A percentile compares a stretch with the other conserved stretches of the same genome.
Conservation (phyloP, 768 basidiomycete genomes). For the Termitomyces sp. region DNA sequence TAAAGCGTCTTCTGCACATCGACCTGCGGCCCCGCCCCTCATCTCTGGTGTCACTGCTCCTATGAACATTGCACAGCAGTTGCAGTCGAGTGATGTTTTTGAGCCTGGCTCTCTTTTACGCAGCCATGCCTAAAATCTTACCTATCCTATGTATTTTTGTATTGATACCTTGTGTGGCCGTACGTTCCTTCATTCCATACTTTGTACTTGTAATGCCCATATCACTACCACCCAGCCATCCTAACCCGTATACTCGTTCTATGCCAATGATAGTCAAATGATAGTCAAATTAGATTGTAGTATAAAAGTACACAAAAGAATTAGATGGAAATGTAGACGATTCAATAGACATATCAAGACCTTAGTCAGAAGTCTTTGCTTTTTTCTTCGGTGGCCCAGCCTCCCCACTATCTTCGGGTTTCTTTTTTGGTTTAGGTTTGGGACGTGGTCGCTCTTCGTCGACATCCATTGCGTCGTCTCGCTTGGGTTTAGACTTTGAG, state of each 20-base stretch:
- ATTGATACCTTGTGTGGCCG: slow-evolving; percentile 3
- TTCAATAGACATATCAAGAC: not conserved
- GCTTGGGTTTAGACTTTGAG: slow-evolving; percentile 31
- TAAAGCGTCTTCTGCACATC: slow-evolving; percentile 22
- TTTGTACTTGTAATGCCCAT: slow-evolving; percentile 10
- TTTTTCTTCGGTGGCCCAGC: slow-evolving; percentile 74
- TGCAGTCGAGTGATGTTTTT: slow-evolving; percentile 41
- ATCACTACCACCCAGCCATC: not conserved
- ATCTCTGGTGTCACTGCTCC: slow-evolving; percentile 35
- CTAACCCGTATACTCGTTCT: slow-evolving; percentile 4
- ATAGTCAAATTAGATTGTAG: slow-evolving; percentile 7
- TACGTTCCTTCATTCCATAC: not conserved
- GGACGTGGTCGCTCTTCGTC: slow-evolving; percentile 33
- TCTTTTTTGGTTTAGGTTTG: slow-evolving; percentile 39
- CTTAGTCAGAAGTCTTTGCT: slow-evolving; percentile 47
- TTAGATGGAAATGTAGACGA: not conserved
- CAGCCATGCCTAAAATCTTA: slow-evolving; percentile 29
- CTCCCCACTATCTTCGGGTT: slow-evolving; percentile 27
- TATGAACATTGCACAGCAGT: slow-evolving; percentile 19
- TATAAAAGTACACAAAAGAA: slow-evolving; percentile 12
- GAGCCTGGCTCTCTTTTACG: slow-evolving; percentile 73
- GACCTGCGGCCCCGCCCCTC: slow-evolving; percentile 19
- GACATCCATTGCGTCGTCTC: slow-evolving; percentile 42
- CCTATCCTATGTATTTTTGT: not conserved
- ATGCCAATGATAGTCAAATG: not conserved